Conservation (phyloP, 345 rosid genomes). For the Zanthoxylum bungeanum region DNA sequence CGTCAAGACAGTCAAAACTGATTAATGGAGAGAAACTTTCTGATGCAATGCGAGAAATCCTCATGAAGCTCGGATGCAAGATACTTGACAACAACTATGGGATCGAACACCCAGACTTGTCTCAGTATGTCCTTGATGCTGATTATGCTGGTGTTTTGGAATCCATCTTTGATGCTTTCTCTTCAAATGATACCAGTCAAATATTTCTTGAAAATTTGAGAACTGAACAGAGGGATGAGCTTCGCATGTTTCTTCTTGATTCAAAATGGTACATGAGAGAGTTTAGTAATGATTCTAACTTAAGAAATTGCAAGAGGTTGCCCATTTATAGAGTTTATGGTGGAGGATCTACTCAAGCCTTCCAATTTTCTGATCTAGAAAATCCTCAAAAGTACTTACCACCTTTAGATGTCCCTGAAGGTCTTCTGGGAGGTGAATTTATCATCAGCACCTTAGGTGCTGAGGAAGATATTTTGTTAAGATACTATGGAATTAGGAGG, state of each 20-base stretch:
- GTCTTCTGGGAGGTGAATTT: constrained; percentile 69
- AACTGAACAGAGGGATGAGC: constrained; percentile 74
- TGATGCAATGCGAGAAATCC: constrained; percentile 47
- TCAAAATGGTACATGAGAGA: constrained; percentile 79
- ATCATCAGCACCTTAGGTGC: constrained; percentile 42
- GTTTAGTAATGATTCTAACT: constrained; percentile 38
- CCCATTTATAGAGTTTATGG: constrained; percentile 69
- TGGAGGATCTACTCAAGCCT: constrained; percentile 42
- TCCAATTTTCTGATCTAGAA: constrained; percentile 66
- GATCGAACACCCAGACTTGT: constrained; percentile 72
- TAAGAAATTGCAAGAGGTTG: constrained; percentile 61
- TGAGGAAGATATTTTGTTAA: constrained; percentile 69
- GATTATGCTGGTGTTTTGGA: constrained; percentile 68
- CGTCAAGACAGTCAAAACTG: constrained; percentile 74
- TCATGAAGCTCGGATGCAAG: constrained; percentile 85
- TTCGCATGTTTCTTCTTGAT: constrained; percentile 69
- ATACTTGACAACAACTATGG: constrained; percentile 53
- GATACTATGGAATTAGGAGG: constrained; percentile 67
- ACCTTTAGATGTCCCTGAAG: constrained; percentile 61
- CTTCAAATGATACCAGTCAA: constrained; percentile 34
- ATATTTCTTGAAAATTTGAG: constrained; percentile 39
- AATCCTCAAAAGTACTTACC: constrained; percentile 72
- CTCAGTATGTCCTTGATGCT: constrained; percentile 56
- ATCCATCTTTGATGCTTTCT: constrained; percentile 56
- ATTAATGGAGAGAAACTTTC: constrained; percentile 63